These are phyloP conservation scores for Erythrobasidium hasegawianum DNA, from an alignment of 1,284 basidiomycete species.

Conservation along the genomic window DNA sequence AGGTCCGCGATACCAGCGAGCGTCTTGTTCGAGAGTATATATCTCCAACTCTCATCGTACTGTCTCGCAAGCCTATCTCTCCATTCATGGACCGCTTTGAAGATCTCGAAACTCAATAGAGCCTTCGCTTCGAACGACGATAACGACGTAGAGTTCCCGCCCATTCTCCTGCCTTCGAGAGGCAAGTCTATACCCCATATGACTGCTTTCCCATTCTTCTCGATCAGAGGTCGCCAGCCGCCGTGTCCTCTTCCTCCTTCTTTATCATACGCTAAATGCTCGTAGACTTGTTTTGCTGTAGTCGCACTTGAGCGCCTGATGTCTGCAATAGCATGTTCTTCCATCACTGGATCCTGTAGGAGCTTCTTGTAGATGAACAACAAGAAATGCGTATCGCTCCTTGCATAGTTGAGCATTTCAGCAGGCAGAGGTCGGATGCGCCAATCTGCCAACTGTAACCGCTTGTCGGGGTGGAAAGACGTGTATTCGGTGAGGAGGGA, in stretches of 20 bases:
- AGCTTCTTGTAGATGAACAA: slow-evolving; percentile 89
- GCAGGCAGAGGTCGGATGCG: slow-evolving; percentile 81
- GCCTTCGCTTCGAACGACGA: slow-evolving; percentile 46
- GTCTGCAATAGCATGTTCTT: slow-evolving; percentile 22
- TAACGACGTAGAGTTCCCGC: slow-evolving; percentile 51
- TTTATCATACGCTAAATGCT: slow-evolving; percentile 66
- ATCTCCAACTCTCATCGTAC: slow-evolving; percentile 83
- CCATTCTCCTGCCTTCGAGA: neutral
- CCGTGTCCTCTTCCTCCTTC: slow-evolving; percentile 61
- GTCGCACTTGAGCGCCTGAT: slow-evolving; percentile 33
- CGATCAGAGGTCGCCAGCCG: slow-evolving; percentile 73
- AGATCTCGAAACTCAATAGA: slow-evolving; percentile 56
- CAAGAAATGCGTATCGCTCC: slow-evolving; percentile 92
- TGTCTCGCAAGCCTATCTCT: slow-evolving; percentile 73
- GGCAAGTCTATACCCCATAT: slow-evolving; percentile 32
- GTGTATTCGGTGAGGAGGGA: slow-evolving; percentile 84
- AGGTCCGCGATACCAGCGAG: slow-evolving; percentile 64
- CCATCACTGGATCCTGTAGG: slow-evolving; percentile 50
- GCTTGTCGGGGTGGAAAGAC: slow-evolving; percentile 87
- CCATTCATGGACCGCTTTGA: slow-evolving; percentile 75
- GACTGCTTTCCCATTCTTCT: slow-evolving; percentile 67
- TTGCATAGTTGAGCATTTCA: slow-evolving; percentile 88
- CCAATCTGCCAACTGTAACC: slow-evolving; percentile 96
- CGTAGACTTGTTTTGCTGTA: slow-evolving; percentile 44
- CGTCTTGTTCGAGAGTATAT: slow-evolving; percentile 66